phyloP scores from a whole-genome alignment of 192 early-diverging fungal species.

The Backusella macrospora region DNA sequence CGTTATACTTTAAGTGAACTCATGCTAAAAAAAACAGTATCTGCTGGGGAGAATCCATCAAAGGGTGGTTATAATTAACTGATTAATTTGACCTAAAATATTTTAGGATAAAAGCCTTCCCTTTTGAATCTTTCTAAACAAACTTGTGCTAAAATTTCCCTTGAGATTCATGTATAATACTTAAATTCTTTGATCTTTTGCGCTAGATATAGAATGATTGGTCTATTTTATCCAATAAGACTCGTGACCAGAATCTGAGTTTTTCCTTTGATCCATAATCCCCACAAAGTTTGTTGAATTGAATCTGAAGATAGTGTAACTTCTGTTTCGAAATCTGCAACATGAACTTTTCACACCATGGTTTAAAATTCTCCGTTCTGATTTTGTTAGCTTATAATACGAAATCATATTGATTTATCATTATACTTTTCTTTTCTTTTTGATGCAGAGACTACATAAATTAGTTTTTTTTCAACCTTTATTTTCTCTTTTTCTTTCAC shows the following conservation, averaged over 20 bases:
- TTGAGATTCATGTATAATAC: not conserved
- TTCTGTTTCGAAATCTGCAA: not conserved
- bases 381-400: constrained; percentile 2
- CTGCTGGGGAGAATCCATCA: no score
- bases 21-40: no score
- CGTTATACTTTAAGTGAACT: no score
- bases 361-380: constrained; percentile 8
- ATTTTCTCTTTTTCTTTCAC: constrained; percentile 4
- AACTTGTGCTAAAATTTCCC: not conserved
- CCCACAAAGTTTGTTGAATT: not conserved
- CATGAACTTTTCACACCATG: constrained; percentile 6
- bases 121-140: not conserved
- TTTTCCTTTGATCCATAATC: not conserved
- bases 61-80: no score
- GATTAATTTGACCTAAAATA: no score
- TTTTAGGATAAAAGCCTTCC: not conserved
- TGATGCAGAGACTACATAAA: not conserved
- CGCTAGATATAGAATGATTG: not conserved
- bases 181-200: not conserved
- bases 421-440: not conserved
- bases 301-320: not conserved
- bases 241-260: not conserved
- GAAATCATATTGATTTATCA: not conserved
- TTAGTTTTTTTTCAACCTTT: not conserved
- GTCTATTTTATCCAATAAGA: not conserved